phyloP scores from a whole-genome alignment of 2,329 filamentous ascomycete species.

The Dactylellina drechsleri region DNA sequence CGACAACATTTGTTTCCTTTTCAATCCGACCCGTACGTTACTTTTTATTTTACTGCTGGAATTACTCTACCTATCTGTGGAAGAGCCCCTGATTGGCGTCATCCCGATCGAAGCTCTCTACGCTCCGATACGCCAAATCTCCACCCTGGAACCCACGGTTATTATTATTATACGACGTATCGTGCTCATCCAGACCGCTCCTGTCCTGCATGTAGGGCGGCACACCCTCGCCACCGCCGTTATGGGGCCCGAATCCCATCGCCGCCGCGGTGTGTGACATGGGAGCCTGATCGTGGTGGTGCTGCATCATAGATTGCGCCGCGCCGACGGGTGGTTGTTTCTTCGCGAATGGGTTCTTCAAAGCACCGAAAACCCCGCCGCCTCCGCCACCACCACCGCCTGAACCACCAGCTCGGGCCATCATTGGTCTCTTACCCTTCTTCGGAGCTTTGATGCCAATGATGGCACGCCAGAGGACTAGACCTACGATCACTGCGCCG shows the following conservation, averaged over 20 bases:
- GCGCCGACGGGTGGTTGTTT: constrained; percentile 7
- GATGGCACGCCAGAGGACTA: constrained; percentile 51
- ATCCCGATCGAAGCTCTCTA: constrained; percentile 48
- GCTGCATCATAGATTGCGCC: constrained; percentile 31
- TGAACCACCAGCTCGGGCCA: not conserved
- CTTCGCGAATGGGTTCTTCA: constrained; percentile 34
- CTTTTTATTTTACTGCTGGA: too few species aligned
- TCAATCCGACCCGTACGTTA: too few species aligned
- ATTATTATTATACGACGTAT: constrained; percentile 38
- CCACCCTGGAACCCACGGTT: constrained; percentile 21
- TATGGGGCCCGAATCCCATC: constrained; percentile 43
- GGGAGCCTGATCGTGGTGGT: constrained; percentile 18
- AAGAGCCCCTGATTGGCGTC: constrained; percentile 47
- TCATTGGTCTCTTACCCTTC: constrained; percentile 24
- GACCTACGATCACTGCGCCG: constrained; percentile 45
- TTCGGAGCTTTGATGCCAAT: constrained; percentile 43
- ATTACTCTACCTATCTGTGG: constrained; percentile 8
- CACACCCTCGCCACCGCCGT: constrained; percentile 12
- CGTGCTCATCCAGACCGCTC: constrained; percentile 46
- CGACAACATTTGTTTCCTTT: too few species aligned
- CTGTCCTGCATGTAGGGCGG: constrained; percentile 47
- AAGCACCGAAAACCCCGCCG: constrained; percentile 24
- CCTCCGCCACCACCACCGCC: constrained; percentile 4
- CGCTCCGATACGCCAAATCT: constrained; percentile 47
- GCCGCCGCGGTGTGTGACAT: constrained; percentile 47